Conservation (phyloP, 441 rosid species). For the Melianthus villosus region DNA sequence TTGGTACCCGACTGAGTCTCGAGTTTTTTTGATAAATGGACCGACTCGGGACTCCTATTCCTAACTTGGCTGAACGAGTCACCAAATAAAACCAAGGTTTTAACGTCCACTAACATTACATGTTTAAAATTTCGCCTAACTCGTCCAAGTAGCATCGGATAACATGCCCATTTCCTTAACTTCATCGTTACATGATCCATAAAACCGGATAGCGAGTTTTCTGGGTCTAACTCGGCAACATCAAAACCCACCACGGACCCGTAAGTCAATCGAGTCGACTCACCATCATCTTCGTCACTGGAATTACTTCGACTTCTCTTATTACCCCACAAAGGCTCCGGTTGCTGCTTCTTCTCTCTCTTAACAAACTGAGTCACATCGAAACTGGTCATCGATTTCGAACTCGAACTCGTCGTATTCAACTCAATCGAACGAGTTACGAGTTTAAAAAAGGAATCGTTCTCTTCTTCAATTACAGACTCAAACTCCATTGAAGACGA, state of each 20-base stretch:
- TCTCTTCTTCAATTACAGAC: conserved; percentile 38
- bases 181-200: conserved; percentile 49
- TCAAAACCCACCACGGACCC: conserved; percentile 81
- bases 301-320: conserved; percentile 25
- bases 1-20: conserved; percentile 9
- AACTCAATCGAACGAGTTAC: conserved; percentile 11
- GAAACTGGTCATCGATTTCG: conserved; percentile 23
- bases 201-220: conserved; percentile 69
- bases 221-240: conserved; percentile 67
- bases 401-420: conserved; percentile 13
- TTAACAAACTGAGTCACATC: conserved; percentile 33
- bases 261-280: conserved; percentile 34
- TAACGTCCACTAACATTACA: conserved; percentile 45
- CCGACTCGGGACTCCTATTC: conserved; percentile 42
- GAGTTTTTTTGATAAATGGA: conserved; percentile 22
- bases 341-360: conserved; percentile 21
- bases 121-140: conserved; percentile 64
- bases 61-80: conserved; percentile 61
- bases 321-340: conserved; percentile 77
- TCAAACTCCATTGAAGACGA: conserved; percentile 15
- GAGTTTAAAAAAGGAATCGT: conserved; percentile 47
- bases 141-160: conserved; percentile 78
- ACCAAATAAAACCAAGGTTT: conserved; percentile 26
- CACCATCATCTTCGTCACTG: conserved; percentile 5
- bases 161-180: conserved; percentile 73